These are phyloP conservation scores for Hortaea werneckii DNA, from an alignment of 2,329 filamentous ascomycete genomes.

Conservation along the genomic window DNA sequence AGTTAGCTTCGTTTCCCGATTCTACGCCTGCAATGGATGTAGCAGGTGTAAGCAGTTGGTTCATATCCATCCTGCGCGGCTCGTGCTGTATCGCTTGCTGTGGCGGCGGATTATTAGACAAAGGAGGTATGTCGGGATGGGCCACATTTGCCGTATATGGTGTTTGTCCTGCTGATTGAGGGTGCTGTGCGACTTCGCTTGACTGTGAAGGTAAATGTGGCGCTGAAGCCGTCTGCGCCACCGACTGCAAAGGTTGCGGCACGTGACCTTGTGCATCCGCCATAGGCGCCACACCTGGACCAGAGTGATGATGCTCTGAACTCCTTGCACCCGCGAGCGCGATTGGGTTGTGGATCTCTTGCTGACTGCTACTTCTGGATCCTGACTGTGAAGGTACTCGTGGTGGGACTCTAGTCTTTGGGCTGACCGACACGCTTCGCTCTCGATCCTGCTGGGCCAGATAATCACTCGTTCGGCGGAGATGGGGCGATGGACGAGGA, in stretches of 20 bases:
- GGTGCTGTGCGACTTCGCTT: neutral
- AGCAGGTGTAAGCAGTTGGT: constrained; percentile 19
- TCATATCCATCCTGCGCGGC: constrained; percentile 20
- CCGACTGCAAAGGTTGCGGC: constrained; percentile 5
- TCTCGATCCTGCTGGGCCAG: constrained; percentile 55
- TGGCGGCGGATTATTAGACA: constrained; percentile 13
- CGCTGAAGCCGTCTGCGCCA: constrained; percentile 1
- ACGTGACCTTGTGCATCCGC: constrained; percentile 15
- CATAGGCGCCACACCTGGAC: constrained; percentile 7
- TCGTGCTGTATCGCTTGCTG: constrained; percentile 14
- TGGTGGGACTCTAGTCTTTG: constrained; percentile 49
- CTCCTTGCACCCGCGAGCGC: constrained; percentile 12
- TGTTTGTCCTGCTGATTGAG: constrained; percentile 3
- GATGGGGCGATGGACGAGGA: constrained; percentile 15
- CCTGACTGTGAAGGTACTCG: constrained; percentile 16
- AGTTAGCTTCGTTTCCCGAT: neutral
- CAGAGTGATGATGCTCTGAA: constrained; percentile 13
- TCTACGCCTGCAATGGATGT: constrained; percentile 2
- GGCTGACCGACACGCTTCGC: constrained; percentile 64
- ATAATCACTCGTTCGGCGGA: constrained; percentile 21
- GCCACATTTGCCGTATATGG: constrained; percentile 2
- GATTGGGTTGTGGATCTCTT: constrained; percentile 14
- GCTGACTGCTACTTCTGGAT: constrained; percentile 24
- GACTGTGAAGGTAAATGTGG: constrained; percentile 1
- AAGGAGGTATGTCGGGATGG: constrained; percentile 8